phyloP scores from a whole-genome alignment of 108 stramenopile genomes.

The Nannochloropsis granulata region DNA sequence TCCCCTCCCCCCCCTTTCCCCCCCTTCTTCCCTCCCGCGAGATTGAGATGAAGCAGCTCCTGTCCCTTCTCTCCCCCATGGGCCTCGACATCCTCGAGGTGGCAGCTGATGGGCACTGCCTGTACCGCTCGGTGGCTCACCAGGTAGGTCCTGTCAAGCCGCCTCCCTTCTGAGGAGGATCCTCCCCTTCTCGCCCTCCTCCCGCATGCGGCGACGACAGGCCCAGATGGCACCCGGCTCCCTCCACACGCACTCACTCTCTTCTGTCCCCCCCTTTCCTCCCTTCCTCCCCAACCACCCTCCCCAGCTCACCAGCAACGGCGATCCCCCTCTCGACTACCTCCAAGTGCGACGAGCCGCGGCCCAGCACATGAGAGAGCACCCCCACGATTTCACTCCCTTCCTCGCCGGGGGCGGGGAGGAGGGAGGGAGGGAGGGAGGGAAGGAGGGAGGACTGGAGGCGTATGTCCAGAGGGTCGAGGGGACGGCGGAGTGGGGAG shows the following conservation, averaged over 20 bases:
- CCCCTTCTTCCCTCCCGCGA: neutral
- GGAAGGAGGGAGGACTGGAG: conserved; percentile 48
- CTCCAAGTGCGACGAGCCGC: conserved; percentile 8
- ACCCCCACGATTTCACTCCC: conserved; percentile 64
- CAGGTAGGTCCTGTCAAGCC: conserved; percentile 26
- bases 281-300: neutral
- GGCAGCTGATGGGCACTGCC: conserved; percentile 79
- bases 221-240: neutral
- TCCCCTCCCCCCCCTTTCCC: too few species aligned
- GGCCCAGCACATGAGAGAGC: conserved; percentile 30
- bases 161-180: neutral
- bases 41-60: neutral
- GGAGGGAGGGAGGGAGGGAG: neutral
- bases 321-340: neutral
- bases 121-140: conserved; percentile 77
- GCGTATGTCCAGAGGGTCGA: conserved; percentile 63
- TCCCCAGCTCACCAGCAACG: neutral
- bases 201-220: neutral
- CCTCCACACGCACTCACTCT: neutral
- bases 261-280: neutral
- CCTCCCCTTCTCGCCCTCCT: neutral
- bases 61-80: neutral
- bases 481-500: conserved; percentile 79
- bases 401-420: conserved; percentile 46
- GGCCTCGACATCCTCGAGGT: conserved; percentile 56